A percentile compares a stretch with the other conserved stretches of the same genome.
These are phyloP conservation scores for Amanita pseudoporphyria DNA, from an alignment of 768 basidiomycete genomes.

Conservation along the genomic window DNA sequence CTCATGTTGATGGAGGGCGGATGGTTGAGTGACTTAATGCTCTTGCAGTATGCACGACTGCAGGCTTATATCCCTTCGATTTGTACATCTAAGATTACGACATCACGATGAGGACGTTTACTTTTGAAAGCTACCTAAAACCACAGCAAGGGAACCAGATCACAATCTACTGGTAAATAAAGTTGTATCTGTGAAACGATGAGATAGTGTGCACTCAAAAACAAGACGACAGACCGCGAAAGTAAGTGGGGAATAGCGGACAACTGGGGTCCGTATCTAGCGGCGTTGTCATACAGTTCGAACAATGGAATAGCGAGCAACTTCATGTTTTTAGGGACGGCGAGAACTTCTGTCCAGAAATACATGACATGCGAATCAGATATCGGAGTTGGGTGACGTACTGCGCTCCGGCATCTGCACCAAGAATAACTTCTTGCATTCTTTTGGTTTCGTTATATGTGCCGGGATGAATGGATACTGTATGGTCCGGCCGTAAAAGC, in stretches of 20 bases:
- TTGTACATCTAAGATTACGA: constrained; percentile 1
- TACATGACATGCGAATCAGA: neutral
- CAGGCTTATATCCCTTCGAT: neutral
- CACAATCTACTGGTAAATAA: constrained; percentile 54
- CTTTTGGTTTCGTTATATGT: constrained; percentile 96
- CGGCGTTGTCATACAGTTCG: constrained; percentile 96
- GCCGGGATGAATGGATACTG: constrained; percentile 89
- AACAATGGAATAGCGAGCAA: constrained; percentile 93
- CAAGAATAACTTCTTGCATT: constrained; percentile 92
- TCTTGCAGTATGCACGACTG: constrained; percentile 17
- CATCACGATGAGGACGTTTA: neutral
- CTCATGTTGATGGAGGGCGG: constrained; percentile 15
- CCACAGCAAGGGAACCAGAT: neutral
- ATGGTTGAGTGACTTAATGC: constrained; percentile 14
- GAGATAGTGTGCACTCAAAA: neutral
- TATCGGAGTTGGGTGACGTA: constrained; percentile 30
- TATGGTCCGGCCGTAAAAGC: neutral
- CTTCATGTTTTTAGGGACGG: constrained; percentile 99
- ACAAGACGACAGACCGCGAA: constrained; percentile 47
- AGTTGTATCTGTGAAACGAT: constrained; percentile 61
- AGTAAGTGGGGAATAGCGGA: constrained; percentile 90
- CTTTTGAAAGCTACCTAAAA: neutral
- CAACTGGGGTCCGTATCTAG: constrained; percentile 89
- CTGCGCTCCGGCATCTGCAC: constrained; percentile 94
- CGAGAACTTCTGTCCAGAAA: constrained; percentile 67